Evolutionary conservation across 805 yeast genomes (phyloP), one percentile per base, ranked within the genome.

Genomic region (Starmerella cellae): DNA sequence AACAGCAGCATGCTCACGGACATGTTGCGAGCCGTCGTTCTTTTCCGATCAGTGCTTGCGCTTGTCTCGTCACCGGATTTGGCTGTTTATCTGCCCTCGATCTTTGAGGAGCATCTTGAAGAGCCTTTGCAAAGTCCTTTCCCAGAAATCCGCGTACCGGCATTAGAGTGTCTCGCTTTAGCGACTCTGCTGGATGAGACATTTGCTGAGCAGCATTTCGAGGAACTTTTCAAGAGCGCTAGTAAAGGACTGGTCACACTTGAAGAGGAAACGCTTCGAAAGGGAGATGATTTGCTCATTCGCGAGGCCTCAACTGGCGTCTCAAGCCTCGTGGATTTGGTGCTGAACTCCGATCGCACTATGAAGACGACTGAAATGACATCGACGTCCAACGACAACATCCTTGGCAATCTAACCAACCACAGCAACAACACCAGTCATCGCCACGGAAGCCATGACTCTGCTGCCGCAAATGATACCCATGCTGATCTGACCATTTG

Each of bases 111-210:
- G n/a, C 66, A 85, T 52, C 77, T 91, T 13, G 71, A 74, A 3
- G 94, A 93, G 2, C 82, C 94, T 1, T 74, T 85, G 11, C 73
- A 77, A 38, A 71, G 76, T 43, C 69, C 68, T 14, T 74, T 71
- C 24, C 60, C 68, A 4, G 67, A 65, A 17, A 73, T 77, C 22
- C 67, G 80, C 45, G 75, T 70, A 36, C 62, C 78, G 5, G 95
- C 94, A 3, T 65, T 82, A 21, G 70, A 68, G 43, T 80, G 93
- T 48, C 67, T 88, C 21, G 95, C 95, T 0, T 66, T 88, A 21
- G 80, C 84, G 50, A 75, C 94, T 47, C 61, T 87, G 16, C 34
- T 47, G 17, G 46, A 44, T 39, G 31, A 30, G 11, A 29, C 33
- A 16, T 41, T 50, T 20, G 46, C 49, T 11, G 24, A 13, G 3